These are phyloP conservation scores for Teunomyces gatunensis DNA, from an alignment of 805 yeast genomes.

Conservation along the genomic window DNA sequence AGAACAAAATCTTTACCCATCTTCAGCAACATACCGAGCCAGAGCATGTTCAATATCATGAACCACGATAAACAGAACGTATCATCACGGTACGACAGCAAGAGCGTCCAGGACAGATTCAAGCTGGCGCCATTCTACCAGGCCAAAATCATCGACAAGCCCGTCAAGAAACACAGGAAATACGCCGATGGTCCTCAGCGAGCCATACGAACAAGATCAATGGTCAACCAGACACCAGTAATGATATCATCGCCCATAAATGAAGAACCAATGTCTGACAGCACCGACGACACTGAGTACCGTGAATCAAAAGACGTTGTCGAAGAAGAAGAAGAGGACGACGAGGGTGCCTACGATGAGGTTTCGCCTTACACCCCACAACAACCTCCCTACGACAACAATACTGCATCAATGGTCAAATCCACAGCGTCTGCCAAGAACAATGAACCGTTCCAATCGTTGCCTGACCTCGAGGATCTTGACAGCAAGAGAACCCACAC, in stretches of 20 bases:
- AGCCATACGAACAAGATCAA: conserved; percentile 43
- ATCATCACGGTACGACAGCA: conserved; percentile 38
- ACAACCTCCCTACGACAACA: conserved; percentile 35
- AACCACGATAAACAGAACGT: conserved; percentile 40
- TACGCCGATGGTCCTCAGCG: conserved; percentile 25
- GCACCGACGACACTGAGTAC: conserved; percentile 41
- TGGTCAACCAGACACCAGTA: conserved; percentile 33
- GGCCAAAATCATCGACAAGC: conserved; percentile 41
- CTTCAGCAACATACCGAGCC: conserved; percentile 38
- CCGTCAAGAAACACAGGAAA: conserved; percentile 23
- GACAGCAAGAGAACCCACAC: conserved; percentile 44
- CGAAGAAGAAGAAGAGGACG: conserved; percentile 25
- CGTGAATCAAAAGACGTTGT: conserved; percentile 15
- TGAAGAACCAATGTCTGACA: conserved; percentile 35
- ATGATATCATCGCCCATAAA: conserved; percentile 42
- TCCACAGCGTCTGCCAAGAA: conserved; percentile 8
- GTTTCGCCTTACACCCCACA: conserved; percentile 42
- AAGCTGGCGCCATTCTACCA: conserved; percentile 45
- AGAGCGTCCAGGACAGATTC: conserved; percentile 42
- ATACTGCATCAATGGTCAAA: conserved; percentile 1
- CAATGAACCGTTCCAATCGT: conserved; percentile 29
- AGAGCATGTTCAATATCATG: conserved; percentile 38
- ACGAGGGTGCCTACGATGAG: conserved; percentile 25
- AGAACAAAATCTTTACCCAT: conserved; percentile 44
- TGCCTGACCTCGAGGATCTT: conserved; percentile 44